phyloP scores from a whole-genome alignment of 257 asterid species.

The Prunella vulgaris region DNA sequence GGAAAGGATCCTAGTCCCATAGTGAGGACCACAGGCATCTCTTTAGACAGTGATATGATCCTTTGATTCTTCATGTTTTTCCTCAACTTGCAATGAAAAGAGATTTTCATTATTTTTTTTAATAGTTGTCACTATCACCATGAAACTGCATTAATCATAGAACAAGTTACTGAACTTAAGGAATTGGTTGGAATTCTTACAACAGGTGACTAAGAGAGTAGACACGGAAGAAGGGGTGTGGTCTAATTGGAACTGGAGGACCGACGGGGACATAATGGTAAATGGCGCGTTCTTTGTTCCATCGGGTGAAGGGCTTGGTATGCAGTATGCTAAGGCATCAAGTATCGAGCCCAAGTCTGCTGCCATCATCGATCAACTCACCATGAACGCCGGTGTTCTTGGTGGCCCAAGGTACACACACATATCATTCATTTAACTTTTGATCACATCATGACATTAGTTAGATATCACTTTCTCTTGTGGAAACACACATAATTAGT shows the following conservation, averaged over 20 bases:
- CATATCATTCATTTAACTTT: background rate
- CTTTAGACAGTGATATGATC: background rate
- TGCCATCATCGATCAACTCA: slow-evolving; percentile 36
- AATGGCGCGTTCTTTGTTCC: slow-evolving; percentile 69
- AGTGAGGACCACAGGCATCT: slow-evolving; percentile 2
- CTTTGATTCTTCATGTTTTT: slow-evolving; percentile 8
- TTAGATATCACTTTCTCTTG: background rate
- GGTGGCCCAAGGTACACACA: slow-evolving; percentile 39
- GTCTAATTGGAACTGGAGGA: slow-evolving; percentile 66
- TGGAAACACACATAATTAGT: background rate
- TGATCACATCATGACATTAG: background rate
- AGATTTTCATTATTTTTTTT: background rate
- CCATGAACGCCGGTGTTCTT: slow-evolving; percentile 43
- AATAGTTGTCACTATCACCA: slow-evolving; percentile 13
- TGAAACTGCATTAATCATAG: background rate
- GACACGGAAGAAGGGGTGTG: slow-evolving; percentile 49
- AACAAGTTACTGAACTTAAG: background rate
- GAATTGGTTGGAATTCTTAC: background rate
- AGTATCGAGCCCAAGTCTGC: slow-evolving; percentile 44
- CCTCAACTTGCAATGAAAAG: slow-evolving; percentile 14
- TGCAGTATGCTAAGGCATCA: slow-evolving; percentile 48
- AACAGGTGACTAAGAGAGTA: slow-evolving; percentile 58
- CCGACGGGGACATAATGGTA: slow-evolving; percentile 57
- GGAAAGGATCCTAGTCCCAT: background rate
- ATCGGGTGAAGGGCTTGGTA: slow-evolving; percentile 44